These are phyloP conservation scores for Cutaneotrichosporon daszewskae DNA, from an alignment of 1,284 basidiomycete genomes.

Conservation along the genomic window DNA sequence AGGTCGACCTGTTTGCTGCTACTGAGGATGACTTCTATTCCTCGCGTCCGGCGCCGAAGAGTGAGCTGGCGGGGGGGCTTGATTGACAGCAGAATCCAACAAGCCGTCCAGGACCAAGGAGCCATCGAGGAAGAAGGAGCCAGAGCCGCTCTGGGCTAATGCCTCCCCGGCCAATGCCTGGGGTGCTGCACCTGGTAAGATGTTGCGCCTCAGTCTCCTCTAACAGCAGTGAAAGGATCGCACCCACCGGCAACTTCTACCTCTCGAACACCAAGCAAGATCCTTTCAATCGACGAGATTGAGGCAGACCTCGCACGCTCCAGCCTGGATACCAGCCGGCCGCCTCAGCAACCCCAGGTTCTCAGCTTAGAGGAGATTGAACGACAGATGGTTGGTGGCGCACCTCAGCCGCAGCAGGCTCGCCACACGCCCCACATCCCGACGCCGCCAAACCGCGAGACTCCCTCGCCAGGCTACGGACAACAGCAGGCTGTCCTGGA, in stretches of 20 bases:
- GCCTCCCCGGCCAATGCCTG: slow-evolving; percentile 48
- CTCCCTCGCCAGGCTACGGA: slow-evolving; percentile 33
- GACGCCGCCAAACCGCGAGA: slow-evolving; percentile 20
- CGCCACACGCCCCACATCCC: slow-evolving; percentile 36
- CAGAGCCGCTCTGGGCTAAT: slow-evolving; percentile 27
- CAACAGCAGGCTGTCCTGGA: slow-evolving; percentile 40
- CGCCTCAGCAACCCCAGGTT: slow-evolving; percentile 17
- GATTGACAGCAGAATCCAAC: background rate
- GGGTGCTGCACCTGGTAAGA: slow-evolving; percentile 42
- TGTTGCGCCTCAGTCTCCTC: slow-evolving; percentile 20
- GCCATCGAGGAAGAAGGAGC: slow-evolving; percentile 22
- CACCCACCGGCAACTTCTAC: slow-evolving; percentile 43
- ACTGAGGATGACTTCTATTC: slow-evolving; percentile 48
- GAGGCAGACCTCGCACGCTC: slow-evolving; percentile 73
- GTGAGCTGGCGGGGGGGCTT: slow-evolving; percentile 16
- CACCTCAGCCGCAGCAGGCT: slow-evolving; percentile 19
- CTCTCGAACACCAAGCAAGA: slow-evolving; percentile 50
- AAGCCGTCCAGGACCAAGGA: slow-evolving; percentile 12
- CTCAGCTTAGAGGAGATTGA: slow-evolving; percentile 49
- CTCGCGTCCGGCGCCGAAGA: slow-evolving; percentile 28
- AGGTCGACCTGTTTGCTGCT: slow-evolving; percentile 42
- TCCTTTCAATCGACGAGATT: slow-evolving; percentile 82
- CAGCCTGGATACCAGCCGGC: slow-evolving; percentile 14
- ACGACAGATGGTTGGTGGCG: slow-evolving; percentile 43
- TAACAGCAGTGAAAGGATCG: no score